Base-by-base conservation (phyloP, 768 basidiomycete species). In the Boletus vinaceobasis region DNA sequence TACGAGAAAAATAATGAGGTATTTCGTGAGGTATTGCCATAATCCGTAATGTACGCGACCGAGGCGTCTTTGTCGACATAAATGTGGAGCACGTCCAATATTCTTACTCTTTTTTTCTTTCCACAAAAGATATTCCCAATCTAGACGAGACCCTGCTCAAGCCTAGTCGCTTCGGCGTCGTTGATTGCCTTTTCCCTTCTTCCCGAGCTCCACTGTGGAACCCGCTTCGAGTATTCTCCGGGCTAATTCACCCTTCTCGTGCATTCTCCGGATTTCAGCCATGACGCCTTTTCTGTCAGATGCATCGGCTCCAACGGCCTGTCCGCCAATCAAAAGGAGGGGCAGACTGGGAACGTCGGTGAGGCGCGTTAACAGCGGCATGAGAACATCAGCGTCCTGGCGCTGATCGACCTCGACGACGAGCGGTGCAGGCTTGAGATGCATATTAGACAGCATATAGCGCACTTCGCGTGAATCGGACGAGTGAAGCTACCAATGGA, bases 381-480 rank as follows among this genome's bases (percentile, higher is more conserved):
- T 67, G 23, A 93, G 73, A 26, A 89, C 82, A 0, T 78, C 73
- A 5, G 79, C 80, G 65, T 93, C 90, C 56, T 84, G 85, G 56
- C 90, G 83, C 48, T 82, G 70, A 64, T 92, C 89, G 21, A 88
- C 79, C 38, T 89, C 86, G 40, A 92, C 79, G 46, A 90, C 75
- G 15, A 83, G 79, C 0, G 88, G 84, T 0, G 77, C 66, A 9
- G 89, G 90, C 0, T 71, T 73, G 38, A 92, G 77, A 60, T 83
- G 71, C 69, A 88, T 72, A 9, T 71, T 74, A 2, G 73, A 65
- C 4, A 93, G 71, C 8, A 86, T 75, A 13, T 74, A 60, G 61
- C 88, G 90, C 29, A 88, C 66, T 60, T 90, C 88, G 40, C 88
- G 80, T 3, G 86, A 85, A 26, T 75, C 65, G 0, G 85, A 76